Conservation (phyloP, 129 eudicot species). For the Escallonia herrerae region DNA sequence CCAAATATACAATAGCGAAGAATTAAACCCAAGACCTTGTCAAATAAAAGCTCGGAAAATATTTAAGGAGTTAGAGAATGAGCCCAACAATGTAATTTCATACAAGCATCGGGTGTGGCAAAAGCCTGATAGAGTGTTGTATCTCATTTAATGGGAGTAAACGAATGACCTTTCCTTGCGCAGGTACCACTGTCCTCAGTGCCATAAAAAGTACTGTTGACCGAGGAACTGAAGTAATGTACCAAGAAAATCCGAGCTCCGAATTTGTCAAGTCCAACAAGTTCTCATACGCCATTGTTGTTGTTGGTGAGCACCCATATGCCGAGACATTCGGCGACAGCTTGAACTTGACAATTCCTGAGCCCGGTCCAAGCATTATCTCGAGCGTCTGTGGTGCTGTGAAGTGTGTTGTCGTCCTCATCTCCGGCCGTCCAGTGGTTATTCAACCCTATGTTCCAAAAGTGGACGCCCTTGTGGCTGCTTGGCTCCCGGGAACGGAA, state of each 20-base stretch:
- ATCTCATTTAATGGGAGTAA: neutral
- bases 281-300: slow-evolving; percentile 69
- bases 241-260: slow-evolving; percentile 46
- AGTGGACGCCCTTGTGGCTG: slow-evolving; percentile 71
- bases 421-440: slow-evolving; percentile 72
- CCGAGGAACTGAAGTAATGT: slow-evolving; percentile 53
- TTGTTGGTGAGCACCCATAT: slow-evolving; percentile 80
- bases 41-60: no score
- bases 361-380: slow-evolving; percentile 54
- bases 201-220: slow-evolving; percentile 57
- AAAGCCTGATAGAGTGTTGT: neutral
- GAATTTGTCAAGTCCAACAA: slow-evolving; percentile 41
- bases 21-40: no score
- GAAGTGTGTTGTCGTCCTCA: slow-evolving; percentile 65
- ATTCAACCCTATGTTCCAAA: slow-evolving; percentile 48
- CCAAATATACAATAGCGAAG: no score
- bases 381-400: slow-evolving; percentile 55
- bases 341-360: slow-evolving; percentile 52
- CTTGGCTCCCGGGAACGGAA: slow-evolving; percentile 83
- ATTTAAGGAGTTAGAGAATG: neutral
- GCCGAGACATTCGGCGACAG: slow-evolving; percentile 76
- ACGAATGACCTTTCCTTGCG: neutral
- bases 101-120: neutral
- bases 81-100: neutral
- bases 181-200: slow-evolving; percentile 75